Percentiles rank a stretch among this genome's conserved stretches.
phyloP scores from a whole-genome alignment of 1,139 yeast genomes.

The Lipomyces yarrowii region DNA sequence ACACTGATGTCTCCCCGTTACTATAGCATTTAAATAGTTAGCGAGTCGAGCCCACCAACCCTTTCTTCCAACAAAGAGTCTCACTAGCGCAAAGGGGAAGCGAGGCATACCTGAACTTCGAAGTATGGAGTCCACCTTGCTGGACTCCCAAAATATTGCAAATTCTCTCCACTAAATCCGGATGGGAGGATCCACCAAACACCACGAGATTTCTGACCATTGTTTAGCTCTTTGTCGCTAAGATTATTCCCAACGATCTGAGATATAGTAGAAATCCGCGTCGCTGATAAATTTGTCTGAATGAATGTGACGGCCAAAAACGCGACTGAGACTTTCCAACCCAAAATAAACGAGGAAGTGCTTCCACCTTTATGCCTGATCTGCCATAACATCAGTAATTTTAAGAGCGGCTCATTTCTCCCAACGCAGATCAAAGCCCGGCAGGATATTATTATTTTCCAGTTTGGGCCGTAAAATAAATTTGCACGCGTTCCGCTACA shows the following conservation, averaged over 20 bases:
- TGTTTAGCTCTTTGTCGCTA: neutral
- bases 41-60: neutral
- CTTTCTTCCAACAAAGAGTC: neutral
- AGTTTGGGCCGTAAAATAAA: neutral
- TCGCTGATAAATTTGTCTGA: neutral
- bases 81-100: neutral
- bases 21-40: slow-evolving; percentile 5
- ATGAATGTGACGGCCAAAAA: neutral
- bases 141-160: slow-evolving; percentile 66
- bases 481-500: neutral
- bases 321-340: neutral
- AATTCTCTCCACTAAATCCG: slow-evolving; percentile 60
- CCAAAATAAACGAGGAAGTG: neutral
- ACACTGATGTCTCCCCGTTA: slow-evolving; percentile 81
- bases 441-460: neutral
- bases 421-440: too few species aligned
- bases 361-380: neutral
- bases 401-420: too few species aligned
- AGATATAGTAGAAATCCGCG: neutral
- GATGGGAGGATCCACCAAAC: slow-evolving; percentile 76
- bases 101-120: slow-evolving; percentile 52
- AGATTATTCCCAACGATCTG: neutral
- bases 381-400: neutral
- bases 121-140: slow-evolving; percentile 58
- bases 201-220: slow-evolving; percentile 75